phyloP scores from a whole-genome alignment of 2,329 filamentous ascomycete species.

The Diaporthe eres region DNA sequence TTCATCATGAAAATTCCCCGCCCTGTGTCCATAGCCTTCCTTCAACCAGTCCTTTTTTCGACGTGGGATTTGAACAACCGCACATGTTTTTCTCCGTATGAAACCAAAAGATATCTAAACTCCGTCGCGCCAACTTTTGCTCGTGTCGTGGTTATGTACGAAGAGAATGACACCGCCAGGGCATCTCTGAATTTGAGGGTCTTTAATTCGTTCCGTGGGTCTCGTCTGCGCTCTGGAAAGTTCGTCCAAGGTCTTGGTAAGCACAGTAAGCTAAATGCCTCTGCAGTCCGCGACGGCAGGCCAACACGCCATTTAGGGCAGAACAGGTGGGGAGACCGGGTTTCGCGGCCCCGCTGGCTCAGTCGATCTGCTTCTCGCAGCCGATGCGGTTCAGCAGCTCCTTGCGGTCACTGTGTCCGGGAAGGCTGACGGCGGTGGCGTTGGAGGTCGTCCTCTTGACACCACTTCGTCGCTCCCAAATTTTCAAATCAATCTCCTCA shows the following conservation, averaged over 20 bases:
- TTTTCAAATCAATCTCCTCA: conserved; percentile 77
- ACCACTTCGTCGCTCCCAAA: conserved; percentile 71
- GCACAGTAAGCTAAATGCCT: conserved; percentile 1
- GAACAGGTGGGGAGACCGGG: background rate
- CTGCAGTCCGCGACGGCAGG: background rate
- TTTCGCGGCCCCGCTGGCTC: conserved; percentile 15
- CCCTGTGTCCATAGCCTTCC: conserved; percentile 1
- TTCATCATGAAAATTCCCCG: background rate
- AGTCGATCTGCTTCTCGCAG: conserved; percentile 81
- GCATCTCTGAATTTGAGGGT: conserved; percentile 31
- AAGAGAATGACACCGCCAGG: conserved; percentile 42
- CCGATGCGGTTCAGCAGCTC: conserved; percentile 86
- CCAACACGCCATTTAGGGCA: background rate
- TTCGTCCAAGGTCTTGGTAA: background rate
- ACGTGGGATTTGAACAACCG: conserved; percentile 19
- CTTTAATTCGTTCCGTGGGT: conserved; percentile 20
- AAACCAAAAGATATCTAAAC: conserved; percentile 37
- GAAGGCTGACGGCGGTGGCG: conserved; percentile 72
- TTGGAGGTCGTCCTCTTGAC: conserved; percentile 67
- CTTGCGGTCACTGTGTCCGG: conserved; percentile 82
- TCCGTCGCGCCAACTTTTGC: conserved; percentile 41
- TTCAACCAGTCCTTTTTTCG: conserved; percentile 22
- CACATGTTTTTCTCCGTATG: conserved; percentile 11
- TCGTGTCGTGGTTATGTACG: conserved; percentile 40
- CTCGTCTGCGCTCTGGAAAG: background rate